Conservation (phyloP, 768 basidiomycete genomes). For the Lanmaoa rubissima region DNA sequence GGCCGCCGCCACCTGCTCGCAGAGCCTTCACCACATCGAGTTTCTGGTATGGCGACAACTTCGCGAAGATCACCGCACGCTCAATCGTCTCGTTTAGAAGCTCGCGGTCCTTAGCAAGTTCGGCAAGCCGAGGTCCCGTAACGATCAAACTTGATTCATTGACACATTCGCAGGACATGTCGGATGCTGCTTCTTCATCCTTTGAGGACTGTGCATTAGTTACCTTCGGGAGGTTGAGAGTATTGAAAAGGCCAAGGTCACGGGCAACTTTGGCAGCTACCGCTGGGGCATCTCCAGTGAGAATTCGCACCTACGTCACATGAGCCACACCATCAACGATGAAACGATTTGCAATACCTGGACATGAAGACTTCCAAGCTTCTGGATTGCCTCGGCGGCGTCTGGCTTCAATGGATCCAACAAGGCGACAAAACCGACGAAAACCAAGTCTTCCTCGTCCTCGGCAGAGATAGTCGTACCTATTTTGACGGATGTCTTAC, state of each 20-base stretch:
- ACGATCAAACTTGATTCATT: conserved; percentile 27
- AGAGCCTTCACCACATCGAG: conserved; percentile 34
- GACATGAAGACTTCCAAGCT: conserved; percentile 27
- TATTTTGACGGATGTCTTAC: conserved; percentile 17
- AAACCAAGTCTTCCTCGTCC: conserved; percentile 31
- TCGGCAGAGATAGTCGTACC: conserved; percentile 15
- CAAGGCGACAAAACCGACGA: conserved; percentile 31
- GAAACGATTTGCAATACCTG: conserved; percentile 21
- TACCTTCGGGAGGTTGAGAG: conserved; percentile 15
- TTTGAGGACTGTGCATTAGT: conserved; percentile 11
- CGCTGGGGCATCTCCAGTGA: conserved; percentile 35
- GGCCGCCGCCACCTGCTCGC: conserved; percentile 23
- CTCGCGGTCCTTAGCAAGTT: conserved; percentile 28
- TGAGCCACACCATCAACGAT: not conserved
- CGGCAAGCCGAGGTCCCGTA: conserved; percentile 28
- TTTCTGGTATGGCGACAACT: conserved; percentile 34
- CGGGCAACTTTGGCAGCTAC: conserved; percentile 39
- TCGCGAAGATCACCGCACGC: conserved; percentile 32
- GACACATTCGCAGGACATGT: conserved; percentile 2
- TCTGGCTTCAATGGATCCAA: conserved; percentile 33
- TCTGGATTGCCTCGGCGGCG: conserved; percentile 31
- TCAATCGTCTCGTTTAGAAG: conserved; percentile 29
- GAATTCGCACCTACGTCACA: conserved; percentile 31
- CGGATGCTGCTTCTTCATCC: conserved; percentile 26
- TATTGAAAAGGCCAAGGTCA: conserved; percentile 33